Evolutionary conservation across 116 monocot genomes (phyloP), one percentile per base, ranked within the genome.

Genomic region (Papilionanthe hybrid): DNA sequence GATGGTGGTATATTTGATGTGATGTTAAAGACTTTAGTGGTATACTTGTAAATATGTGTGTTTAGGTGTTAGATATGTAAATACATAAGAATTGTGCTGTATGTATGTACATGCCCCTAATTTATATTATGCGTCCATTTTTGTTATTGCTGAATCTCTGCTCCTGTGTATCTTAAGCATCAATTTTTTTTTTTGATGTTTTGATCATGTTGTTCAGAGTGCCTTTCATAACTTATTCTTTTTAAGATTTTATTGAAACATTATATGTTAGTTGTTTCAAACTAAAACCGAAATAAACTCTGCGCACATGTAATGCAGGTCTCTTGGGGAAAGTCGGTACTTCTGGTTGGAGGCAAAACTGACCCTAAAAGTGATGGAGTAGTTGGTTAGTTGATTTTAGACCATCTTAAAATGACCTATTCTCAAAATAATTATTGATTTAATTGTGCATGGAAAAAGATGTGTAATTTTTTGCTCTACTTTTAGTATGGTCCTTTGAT

Each of bases 281-380:
- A 69, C 37, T 68, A 63, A 63, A 7, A 23, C 23, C 12, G 7
- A 25, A 25, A 22, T 37, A 22, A 25, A 69, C 32, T 37, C 37
- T 69, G 69, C 5, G 5, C 5, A 72, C 9, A 43, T 81, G 6
- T 45, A 18, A 65, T 74, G 72, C 78, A 99, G 99, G 90, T 99
- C 18, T 86, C 99, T 75, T 99, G 93, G 93, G 93, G 89, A 23
- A 93, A 92, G 78, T 84, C 48, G 49, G 90, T 93, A 79, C 90
- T 99, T 22, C 84, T 99, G 72, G 78, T 99, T 84, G 99, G 99
- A 56, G 99, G 99, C 37, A 99, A 89, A 90, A 91, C 86, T 63
- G 99, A 95, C 55, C 93, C 91, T 66, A 9, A 55, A 37, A 84
- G 83, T 89, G 90, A 95, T 53, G 90, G 77, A 85, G 75, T 93